Evolutionary conservation across 306 rosid species (phyloP), one percentile per base, ranked within the genome.

Genomic region (Myrica gale): DNA sequence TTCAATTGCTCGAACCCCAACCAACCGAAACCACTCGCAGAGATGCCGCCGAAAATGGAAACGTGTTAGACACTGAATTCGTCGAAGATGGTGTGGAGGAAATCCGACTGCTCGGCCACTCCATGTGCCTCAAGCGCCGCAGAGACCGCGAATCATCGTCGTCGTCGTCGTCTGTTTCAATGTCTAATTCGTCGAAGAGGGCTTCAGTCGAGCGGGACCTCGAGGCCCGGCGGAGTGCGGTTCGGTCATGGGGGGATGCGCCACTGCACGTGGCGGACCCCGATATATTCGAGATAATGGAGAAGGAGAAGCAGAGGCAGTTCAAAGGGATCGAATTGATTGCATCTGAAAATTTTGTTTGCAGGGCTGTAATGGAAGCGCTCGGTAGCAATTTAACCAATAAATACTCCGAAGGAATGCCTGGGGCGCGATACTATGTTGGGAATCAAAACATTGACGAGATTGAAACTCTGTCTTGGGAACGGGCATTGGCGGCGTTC

Each of bases 341-440:
- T 58, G 97, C 98, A 26, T 92, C 98, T 0, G 98, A 94, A 86
- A 94, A 92, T 88, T 94, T 86, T 45, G 96, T 89, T 4, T 94
- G 97, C 53, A 83, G 79, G 19, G 97, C 97, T 1, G 98, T 94
- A 1, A 87, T 92, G 90, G 97, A 94, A 83, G 96, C 97, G 0
- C 88, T 92, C 4, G 98, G 98, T 63, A 92, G 97, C 84, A 96
- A 92, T 69, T 83, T 94, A 85, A 90, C 95, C 46, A 94, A 92
- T 72, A 94, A 94, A 43, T 94, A 92, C 85, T 94, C 98, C 0
- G 98, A 94, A 73, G 98, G 98, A 41, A 86, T 90, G 95, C 97
- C 97, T 0, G 95, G 96, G 2, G 96, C 92, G 0, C 78, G 97
- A 1, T 94, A 92, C 76, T 95, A 95, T 69, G 78, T 90, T 1